phyloP scores from a whole-genome alignment of 192 early-diverging fungal genomes.

The Gigaspora rosea region DNA sequence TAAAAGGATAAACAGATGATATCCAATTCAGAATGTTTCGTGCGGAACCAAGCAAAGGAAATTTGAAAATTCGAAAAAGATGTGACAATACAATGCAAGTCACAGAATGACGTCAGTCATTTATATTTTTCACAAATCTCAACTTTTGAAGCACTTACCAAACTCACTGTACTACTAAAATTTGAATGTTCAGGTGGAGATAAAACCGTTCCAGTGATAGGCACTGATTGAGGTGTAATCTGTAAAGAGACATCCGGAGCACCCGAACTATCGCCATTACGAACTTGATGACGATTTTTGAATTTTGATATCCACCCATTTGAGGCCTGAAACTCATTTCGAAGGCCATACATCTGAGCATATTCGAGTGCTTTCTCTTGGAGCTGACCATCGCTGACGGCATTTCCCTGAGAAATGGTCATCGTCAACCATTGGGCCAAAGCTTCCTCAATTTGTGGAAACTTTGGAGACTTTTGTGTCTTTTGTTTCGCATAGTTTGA shows the following conservation, averaged over 20 bases:
- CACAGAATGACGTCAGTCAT: slow-evolving; percentile 14
- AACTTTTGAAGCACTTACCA: slow-evolving; percentile 3
- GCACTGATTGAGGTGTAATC: background rate
- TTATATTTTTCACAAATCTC: background rate
- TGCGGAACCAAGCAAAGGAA: background rate
- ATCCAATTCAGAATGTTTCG: no score
- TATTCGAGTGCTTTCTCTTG: slow-evolving; percentile 30
- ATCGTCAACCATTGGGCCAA: slow-evolving; percentile 19
- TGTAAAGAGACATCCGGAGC: slow-evolving; percentile 16
- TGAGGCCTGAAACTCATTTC: slow-evolving; percentile 33
- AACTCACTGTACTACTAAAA: slow-evolving; percentile 18
- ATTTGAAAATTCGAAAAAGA: background rate
- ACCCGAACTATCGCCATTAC: slow-evolving; percentile 3
- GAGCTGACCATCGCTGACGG: slow-evolving; percentile 27
- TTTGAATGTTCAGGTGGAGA: slow-evolving; percentile 15
- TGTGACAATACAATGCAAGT: slow-evolving; percentile 6
- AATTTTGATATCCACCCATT: slow-evolving; percentile 35
- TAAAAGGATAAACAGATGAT: no score
- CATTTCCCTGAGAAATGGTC: background rate
- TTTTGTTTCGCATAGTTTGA: slow-evolving; percentile 32
- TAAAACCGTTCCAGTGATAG: slow-evolving; percentile 28
- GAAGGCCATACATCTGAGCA: slow-evolving; percentile 24
- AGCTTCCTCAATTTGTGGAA: slow-evolving; percentile 30
- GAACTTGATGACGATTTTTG: slow-evolving; percentile 25
- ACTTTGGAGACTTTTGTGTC: slow-evolving; percentile 33